Conservation (phyloP, 2,329 filamentous ascomycete genomes). For the Chaetomium sp. region DNA sequence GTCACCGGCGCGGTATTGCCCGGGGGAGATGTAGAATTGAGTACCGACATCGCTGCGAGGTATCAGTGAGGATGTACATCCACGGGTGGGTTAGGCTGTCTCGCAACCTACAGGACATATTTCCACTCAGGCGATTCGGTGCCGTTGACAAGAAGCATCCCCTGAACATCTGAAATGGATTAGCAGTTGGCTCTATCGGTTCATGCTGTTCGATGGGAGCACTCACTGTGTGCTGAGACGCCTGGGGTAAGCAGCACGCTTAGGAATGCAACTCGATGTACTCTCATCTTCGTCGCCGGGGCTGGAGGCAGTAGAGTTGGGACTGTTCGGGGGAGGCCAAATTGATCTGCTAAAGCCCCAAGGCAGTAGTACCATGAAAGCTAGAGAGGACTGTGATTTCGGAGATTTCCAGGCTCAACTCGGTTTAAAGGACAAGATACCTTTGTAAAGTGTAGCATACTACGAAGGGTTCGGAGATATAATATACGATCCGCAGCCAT, state of each 20-base stretch:
- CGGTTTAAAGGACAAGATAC: neutral
- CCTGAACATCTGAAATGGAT: slow-evolving; percentile 11
- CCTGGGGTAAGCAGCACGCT: neutral
- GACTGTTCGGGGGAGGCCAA: neutral
- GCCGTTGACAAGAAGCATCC: slow-evolving; percentile 27
- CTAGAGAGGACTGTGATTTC: neutral
- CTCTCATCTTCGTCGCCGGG: neutral
- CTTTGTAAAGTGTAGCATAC: neutral
- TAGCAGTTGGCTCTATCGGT: neutral
- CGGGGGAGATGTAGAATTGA: neutral
- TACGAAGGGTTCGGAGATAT: neutral
- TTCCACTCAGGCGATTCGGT: slow-evolving; percentile 24
- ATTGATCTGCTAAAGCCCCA: neutral
- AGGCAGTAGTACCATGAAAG: neutral
- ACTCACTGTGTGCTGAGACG: neutral
- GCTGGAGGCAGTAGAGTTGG: neutral
- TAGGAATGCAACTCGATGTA: neutral
- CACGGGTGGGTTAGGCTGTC: neutral
- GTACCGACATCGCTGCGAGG: neutral
- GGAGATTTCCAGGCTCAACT: neutral
- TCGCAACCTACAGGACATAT: slow-evolving; percentile 20
- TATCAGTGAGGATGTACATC: neutral
- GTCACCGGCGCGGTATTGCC: neutral
- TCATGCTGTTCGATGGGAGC: neutral
- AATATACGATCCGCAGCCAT: neutral